Conservation (phyloP, 495 filamentous ascomycete species). For the Hyaloscypha hepaticicola region DNA sequence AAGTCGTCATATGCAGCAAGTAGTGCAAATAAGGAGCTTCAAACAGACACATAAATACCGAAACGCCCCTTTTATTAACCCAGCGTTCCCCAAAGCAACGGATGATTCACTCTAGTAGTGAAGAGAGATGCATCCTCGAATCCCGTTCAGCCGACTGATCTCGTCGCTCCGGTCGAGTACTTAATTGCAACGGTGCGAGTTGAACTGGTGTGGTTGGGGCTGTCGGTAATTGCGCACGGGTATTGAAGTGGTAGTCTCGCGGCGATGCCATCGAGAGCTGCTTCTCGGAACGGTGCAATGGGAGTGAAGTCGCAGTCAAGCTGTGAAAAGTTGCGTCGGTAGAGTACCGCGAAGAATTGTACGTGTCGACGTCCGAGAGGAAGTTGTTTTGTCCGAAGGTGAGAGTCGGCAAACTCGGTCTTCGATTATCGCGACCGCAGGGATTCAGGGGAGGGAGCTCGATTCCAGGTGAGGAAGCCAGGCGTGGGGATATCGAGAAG, state of each 20-base stretch:
- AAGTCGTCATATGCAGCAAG: not conserved
- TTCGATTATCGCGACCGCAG: constrained; percentile 15
- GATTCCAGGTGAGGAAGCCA: constrained; percentile 34
- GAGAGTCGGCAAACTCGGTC: constrained; percentile 27
- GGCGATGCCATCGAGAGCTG: constrained; percentile 1
- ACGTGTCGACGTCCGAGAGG: constrained; percentile 20
- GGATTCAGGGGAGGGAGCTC: constrained; percentile 29
- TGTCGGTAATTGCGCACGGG: constrained; percentile 20
- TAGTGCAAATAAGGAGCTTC: not conserved
- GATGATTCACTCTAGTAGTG: constrained; percentile 20
- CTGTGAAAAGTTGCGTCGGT: constrained; percentile 15
- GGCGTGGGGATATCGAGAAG: constrained; percentile 55
- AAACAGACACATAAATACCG: not conserved
- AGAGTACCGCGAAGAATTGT: constrained; percentile 18
- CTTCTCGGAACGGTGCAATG: not conserved
- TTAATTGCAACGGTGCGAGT: constrained; percentile 28
- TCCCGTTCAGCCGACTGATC: constrained; percentile 25
- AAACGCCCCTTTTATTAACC: not conserved
- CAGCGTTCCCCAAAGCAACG: not conserved
- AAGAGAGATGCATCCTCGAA: constrained; percentile 31
- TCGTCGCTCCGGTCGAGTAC: not conserved
- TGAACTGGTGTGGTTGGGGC: constrained; percentile 28
- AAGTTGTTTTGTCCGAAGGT: constrained; percentile 22
- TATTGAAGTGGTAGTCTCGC: constrained; percentile 19
- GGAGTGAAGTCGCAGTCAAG: constrained; percentile 1